Conservation (phyloP, 495 filamentous ascomycete genomes). For the Hamigera avellanea region DNA sequence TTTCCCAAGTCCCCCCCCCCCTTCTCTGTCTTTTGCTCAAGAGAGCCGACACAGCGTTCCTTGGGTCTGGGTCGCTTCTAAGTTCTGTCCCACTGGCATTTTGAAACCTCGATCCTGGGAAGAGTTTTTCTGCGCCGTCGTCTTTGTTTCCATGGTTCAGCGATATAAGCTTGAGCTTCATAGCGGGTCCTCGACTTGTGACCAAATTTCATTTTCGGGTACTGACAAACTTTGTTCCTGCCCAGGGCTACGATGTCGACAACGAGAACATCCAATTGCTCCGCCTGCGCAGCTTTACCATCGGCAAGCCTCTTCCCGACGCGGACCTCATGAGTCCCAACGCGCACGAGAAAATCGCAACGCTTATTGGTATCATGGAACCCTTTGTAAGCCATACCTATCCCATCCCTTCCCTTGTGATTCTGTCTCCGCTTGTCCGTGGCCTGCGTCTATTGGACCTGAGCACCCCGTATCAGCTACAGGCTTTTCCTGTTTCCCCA, state of each 20-base stretch:
- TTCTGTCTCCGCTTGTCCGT: slow-evolving; percentile 15
- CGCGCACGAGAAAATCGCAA: slow-evolving; percentile 42
- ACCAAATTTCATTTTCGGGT: slow-evolving; percentile 12
- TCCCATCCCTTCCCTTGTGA: slow-evolving; percentile 9
- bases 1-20: too few species aligned
- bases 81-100: too few species aligned
- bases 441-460: slow-evolving; percentile 24
- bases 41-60: slow-evolving; percentile 3
- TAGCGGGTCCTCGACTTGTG: slow-evolving; percentile 1
- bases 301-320: slow-evolving; percentile 53
- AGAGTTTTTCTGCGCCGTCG: slow-evolving; percentile 18
- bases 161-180: neutral
- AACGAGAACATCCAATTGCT: slow-evolving; percentile 66
- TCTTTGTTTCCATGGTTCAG: slow-evolving; percentile 36
- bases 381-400: slow-evolving; percentile 50
- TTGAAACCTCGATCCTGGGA: too few species aligned
- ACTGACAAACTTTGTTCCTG: slow-evolving; percentile 9
- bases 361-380: slow-evolving; percentile 46
- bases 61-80: slow-evolving; percentile 9
- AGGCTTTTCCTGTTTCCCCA: slow-evolving; percentile 6
- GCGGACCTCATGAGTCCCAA: slow-evolving; percentile 35
- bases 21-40: neutral
- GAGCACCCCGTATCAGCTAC: slow-evolving; percentile 11
- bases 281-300: slow-evolving; percentile 63
- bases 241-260: slow-evolving; percentile 59